A percentile compares a stretch with the other conserved stretches of the same genome.
Evolutionary conservation across 176 grass and related monocot species (phyloP).

Genomic region (Zoysia japonica): DNA sequence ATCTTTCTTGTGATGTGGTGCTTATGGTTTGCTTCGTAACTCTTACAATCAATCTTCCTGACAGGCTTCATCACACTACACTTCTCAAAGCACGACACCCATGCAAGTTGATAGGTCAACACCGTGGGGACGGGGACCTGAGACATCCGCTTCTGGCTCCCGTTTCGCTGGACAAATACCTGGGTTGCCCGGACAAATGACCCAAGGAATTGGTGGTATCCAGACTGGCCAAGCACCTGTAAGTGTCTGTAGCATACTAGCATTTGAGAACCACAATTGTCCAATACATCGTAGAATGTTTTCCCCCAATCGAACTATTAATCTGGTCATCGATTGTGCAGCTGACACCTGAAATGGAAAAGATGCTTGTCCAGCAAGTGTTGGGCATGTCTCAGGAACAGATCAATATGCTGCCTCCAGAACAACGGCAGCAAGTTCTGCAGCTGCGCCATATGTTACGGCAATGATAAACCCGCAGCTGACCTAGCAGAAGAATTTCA

Average conservation of each 20-base stretch:
- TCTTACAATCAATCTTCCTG: slow-evolving; percentile 31
- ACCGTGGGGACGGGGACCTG: slow-evolving; percentile 62
- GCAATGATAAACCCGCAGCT: slow-evolving; percentile 20
- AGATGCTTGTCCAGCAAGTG: slow-evolving; percentile 89
- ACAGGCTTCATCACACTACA: slow-evolving; percentile 69
- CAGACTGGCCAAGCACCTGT: slow-evolving; percentile 63
- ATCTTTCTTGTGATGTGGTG: slow-evolving; percentile 6
- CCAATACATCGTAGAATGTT: background rate
- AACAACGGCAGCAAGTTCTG: slow-evolving; percentile 94
- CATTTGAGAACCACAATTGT: background rate
- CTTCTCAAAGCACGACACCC: slow-evolving; percentile 47
- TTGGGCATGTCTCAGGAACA: slow-evolving; percentile 81
- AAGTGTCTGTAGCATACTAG: slow-evolving; percentile 24
- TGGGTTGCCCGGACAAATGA: slow-evolving; percentile 62
- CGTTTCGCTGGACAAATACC: slow-evolving; percentile 63
- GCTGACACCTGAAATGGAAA: slow-evolving; percentile 92
- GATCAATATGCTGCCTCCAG: slow-evolving; percentile 85
- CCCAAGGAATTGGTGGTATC: slow-evolving; percentile 48
- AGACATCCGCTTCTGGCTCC: slow-evolving; percentile 40
- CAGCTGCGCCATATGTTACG: slow-evolving; percentile 90
- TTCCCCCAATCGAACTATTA: slow-evolving; percentile 13
- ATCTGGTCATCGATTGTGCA: slow-evolving; percentile 40
- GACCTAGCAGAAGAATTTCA: background rate
- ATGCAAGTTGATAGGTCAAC: slow-evolving; percentile 70
- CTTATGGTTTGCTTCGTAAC: background rate